Conservation (phyloP, 169 alveolate species). For the Cryptosporidium sp. region DNA sequence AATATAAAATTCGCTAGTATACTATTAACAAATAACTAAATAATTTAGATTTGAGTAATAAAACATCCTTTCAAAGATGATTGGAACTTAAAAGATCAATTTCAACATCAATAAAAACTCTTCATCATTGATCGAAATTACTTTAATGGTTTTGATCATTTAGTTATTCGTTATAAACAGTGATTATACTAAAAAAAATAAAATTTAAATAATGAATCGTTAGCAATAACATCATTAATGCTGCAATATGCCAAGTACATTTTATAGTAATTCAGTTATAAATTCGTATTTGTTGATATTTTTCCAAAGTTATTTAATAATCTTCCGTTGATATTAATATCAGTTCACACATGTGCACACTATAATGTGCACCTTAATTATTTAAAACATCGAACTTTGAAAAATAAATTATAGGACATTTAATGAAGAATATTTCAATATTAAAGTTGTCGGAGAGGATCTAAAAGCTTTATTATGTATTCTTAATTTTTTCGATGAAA, state of each 20-base stretch:
- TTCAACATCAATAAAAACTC: no score
- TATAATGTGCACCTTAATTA: constrained; percentile 7
- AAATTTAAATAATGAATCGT: no score
- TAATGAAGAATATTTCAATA: neutral
- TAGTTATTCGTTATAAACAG: neutral
- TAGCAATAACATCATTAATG: neutral
- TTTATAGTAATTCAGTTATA: neutral
- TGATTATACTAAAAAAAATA: no score
- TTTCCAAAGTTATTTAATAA: no score
- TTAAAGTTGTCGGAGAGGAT: neutral
- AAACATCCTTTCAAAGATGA: neutral
- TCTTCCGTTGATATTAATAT: neutral
- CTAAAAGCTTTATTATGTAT: constrained; percentile 8
- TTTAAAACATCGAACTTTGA: neutral
- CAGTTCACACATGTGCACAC: constrained; percentile 26
- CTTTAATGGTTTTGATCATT: neutral
- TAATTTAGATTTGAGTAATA: neutral
- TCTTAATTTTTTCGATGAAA: neutral
- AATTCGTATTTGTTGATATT: no score
- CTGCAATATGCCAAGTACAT: neutral
- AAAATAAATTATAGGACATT: neutral
- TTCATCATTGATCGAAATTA: neutral
- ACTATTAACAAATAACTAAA: no score
- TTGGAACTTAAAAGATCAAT: no score
- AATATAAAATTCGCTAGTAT: no score